Conservation (phyloP, 140 eudicot species). For the Bidens hawaiensis region DNA sequence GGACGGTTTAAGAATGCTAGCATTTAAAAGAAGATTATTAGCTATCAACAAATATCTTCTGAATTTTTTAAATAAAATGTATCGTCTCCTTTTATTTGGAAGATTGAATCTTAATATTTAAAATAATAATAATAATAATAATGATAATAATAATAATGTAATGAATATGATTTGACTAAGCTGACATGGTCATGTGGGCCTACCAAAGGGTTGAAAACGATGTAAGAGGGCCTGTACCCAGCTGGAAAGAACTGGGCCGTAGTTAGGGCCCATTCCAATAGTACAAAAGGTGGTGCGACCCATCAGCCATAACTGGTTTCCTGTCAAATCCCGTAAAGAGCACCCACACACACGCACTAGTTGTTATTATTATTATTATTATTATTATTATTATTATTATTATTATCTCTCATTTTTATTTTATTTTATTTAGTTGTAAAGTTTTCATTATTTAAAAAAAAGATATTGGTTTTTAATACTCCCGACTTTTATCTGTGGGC, state of each 20-base stretch:
- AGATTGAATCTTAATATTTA: neutral
- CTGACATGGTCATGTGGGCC: constrained; percentile 4
- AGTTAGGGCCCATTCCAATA: constrained; percentile 13
- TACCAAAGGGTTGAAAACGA: constrained; percentile 7
- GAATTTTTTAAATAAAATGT: too few species aligned
- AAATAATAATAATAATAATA: too few species aligned
- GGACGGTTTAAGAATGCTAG: too few species aligned
- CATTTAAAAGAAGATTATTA: too few species aligned
- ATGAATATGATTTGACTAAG: constrained; percentile 21
- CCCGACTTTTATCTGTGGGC: too few species aligned
- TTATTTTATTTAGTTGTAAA: neutral
- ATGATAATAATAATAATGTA: constrained; percentile 1
- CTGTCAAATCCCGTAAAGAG: constrained; percentile 11
- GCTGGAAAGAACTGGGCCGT: constrained; percentile 27
- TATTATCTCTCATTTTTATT: neutral
- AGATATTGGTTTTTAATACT: too few species aligned
- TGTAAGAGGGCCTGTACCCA: constrained; percentile 22
- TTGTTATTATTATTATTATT: too few species aligned
- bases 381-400: neutral
- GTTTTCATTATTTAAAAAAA: too few species aligned
- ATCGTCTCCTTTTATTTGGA: too few species aligned
- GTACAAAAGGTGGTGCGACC: constrained; percentile 32
- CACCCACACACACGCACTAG: constrained; percentile 16
- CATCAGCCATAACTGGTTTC: constrained; percentile 17
- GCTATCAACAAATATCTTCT: too few species aligned